These are phyloP conservation scores for Aspergillus sp. DNA, from an alignment of 2,329 filamentous ascomycete genomes.

Conservation along the genomic window DNA sequence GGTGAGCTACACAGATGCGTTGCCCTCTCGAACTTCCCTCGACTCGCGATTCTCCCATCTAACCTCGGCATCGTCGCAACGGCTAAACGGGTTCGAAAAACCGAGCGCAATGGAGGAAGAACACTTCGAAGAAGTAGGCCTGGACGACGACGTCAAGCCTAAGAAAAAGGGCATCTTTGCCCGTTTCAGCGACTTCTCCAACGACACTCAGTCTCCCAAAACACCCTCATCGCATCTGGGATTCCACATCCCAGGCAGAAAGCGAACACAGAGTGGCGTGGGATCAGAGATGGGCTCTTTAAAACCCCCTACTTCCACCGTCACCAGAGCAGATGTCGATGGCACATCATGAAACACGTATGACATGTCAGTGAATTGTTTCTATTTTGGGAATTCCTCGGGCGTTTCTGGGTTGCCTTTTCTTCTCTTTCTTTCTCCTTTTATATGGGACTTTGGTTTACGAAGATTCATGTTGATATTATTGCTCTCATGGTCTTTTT, in stretches of 20 bases:
- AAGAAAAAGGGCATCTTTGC: constrained; percentile 77
- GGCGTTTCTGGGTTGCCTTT: no score
- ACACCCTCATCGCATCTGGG: constrained; percentile 45
- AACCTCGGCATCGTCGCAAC: constrained; percentile 57
- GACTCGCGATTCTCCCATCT: constrained; percentile 67
- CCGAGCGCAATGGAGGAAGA: constrained; percentile 69
- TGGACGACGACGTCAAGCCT: constrained; percentile 68
- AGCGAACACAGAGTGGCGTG: constrained; percentile 65
- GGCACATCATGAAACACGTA: no score
- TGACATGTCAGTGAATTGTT: background rate
- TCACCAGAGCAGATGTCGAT: background rate
- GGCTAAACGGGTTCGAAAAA: constrained; percentile 54
- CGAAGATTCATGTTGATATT: no score
- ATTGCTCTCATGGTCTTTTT: no score
- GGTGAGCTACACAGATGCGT: constrained; percentile 55
- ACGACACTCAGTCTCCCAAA: constrained; percentile 34
- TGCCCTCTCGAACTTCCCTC: constrained; percentile 68
- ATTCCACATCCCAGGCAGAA: constrained; percentile 68
- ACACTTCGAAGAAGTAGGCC: constrained; percentile 82
- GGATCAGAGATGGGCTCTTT: constrained; percentile 68
- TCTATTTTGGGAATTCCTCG: background rate
- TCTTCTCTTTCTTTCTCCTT: no score
- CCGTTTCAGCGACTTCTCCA: constrained; percentile 63
- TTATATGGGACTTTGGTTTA: no score
- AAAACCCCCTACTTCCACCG: constrained; percentile 26